Evolutionary conservation across 2,329 filamentous ascomycete genomes (phyloP), one percentile per base, ranked within the genome.

Genomic region (Fusarium sp.): DNA sequence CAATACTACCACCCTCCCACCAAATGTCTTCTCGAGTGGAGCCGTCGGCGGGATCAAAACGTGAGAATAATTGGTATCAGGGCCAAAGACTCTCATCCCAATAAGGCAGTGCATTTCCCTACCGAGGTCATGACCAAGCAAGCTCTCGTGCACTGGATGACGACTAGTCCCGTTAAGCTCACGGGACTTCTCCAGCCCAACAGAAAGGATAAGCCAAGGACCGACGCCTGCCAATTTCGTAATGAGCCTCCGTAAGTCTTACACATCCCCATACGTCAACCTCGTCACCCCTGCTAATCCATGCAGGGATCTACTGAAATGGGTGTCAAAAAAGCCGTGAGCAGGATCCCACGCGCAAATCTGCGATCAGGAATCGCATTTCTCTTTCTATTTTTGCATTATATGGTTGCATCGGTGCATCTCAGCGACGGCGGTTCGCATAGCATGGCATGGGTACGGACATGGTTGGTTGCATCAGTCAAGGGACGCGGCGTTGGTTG

Each of bases 1-100:
- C 58, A 70, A 15, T 79, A 76, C 58, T 81, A 80, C 56, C 72
- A 74, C 23, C 76, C 79, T 15, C 79, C 79, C 13, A 80, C 79
- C 9, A 74, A 76, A 15, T 81, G 79, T 50, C 53, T 76, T 15
- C 74, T 80, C 10, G 78, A 80, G 62, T 77, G 73, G 73, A 58
- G 67, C 46, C 40, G 62, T 54, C 53, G 57, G 52, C 37, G 49
- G 67, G 31, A 67, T 69, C 42, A 67, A 74, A 46, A 53, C 16
- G 42, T 72, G 40, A 64, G 62, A 42, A 62, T 73, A 42, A 73
- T 74, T 36, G 67, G 70, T 11, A 65, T 72, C 44, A 71, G 64
- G 40, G 55, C 60, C 40, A 74, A 72, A 66, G 59, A 45, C 30
- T 33, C 62, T 45, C 54, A 56, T 41, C 26, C 49, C 62, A 63